Evolutionary conservation across 164 flowering plant genomes (phyloP).

Genomic region (Tetracentron sinense): DNA sequence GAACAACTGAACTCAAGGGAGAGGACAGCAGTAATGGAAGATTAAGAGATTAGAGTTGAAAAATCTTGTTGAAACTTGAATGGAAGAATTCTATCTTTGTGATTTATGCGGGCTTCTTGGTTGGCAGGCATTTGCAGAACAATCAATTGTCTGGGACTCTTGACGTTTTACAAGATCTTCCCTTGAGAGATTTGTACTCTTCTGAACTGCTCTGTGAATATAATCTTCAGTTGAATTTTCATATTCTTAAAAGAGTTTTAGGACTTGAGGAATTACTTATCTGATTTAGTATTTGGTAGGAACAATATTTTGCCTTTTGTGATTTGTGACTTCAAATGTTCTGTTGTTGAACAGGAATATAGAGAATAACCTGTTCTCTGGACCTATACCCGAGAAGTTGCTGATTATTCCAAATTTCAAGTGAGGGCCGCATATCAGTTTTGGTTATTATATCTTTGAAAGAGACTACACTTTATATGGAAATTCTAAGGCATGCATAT

Average conservation of each 20-base stretch:
- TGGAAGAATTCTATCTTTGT: neutral
- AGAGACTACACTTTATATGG: neutral
- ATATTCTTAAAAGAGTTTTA: neutral
- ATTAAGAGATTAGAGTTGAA: too few species aligned
- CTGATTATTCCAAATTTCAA: constrained; percentile 66
- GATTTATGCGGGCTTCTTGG: constrained; percentile 3
- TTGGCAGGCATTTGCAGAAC: constrained; percentile 77
- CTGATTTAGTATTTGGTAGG: neutral
- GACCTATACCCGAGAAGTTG: constrained; percentile 78
- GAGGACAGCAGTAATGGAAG: too few species aligned
- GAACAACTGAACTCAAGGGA: too few species aligned
- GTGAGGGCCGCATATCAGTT: constrained; percentile 36
- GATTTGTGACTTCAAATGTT: constrained; percentile 7
- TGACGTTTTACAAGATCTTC: constrained; percentile 84
- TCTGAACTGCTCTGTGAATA: constrained; percentile 19
- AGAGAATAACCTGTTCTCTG: constrained; percentile 74
- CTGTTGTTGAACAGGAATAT: constrained; percentile 53
- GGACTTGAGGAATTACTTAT: constrained; percentile 1
- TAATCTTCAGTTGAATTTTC: neutral
- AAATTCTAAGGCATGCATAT: neutral
- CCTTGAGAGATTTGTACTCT: constrained; percentile 63
- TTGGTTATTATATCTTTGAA: constrained; percentile 5
- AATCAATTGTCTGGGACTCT: constrained; percentile 85
- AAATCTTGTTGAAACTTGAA: too few species aligned
- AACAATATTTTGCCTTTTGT: constrained; percentile 1